Evolutionary conservation across 192 early-diverging fungal species (phyloP).

Genomic region (Kappamyces sp.): DNA sequence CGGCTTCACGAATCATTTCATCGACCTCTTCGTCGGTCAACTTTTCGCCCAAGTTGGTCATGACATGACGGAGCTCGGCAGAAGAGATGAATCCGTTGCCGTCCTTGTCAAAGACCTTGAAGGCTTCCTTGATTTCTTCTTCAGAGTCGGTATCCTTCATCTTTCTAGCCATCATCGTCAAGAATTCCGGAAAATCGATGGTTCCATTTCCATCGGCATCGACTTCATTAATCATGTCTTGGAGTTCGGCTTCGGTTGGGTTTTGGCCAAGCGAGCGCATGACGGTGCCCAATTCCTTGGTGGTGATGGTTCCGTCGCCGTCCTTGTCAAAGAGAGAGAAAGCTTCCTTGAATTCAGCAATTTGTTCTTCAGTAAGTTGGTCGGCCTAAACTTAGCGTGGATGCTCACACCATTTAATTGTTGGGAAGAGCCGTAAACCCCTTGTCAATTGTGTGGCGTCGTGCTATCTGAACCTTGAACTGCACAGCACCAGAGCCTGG

Average conservation of each 20-base stretch:
- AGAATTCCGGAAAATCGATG: conserved; percentile 92
- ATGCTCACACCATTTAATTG: not conserved
- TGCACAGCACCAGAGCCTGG: too few species aligned
- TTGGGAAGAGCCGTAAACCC: too few species aligned
- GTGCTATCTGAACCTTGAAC: too few species aligned
- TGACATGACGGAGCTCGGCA: conserved; percentile 84
- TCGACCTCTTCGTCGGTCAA: conserved; percentile 73
- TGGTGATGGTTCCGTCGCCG: conserved; percentile 90
- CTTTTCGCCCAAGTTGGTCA: conserved; percentile 88
- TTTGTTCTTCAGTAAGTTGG: conserved; percentile 83
- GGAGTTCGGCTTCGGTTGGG: conserved; percentile 87
- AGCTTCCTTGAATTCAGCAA: conserved; percentile 80
- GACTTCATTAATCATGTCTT: conserved; percentile 93
- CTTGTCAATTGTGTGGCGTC: too few species aligned
- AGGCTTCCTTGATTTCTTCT: conserved; percentile 91
- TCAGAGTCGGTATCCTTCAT: conserved; percentile 79
- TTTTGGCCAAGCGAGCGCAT: conserved; percentile 91
- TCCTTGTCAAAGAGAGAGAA: conserved; percentile 94
- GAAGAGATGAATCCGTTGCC: conserved; percentile 89
- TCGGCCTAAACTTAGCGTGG: conserved; percentile 53
- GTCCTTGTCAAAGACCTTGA: conserved; percentile 97
- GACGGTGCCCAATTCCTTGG: conserved; percentile 89
- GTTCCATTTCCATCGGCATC: conserved; percentile 92
- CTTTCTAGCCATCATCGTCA: conserved; percentile 89
- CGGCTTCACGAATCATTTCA: conserved; percentile 47